phyloP scores from a whole-genome alignment of 2,329 filamentous ascomycete species.

The Xylaria sp. region DNA sequence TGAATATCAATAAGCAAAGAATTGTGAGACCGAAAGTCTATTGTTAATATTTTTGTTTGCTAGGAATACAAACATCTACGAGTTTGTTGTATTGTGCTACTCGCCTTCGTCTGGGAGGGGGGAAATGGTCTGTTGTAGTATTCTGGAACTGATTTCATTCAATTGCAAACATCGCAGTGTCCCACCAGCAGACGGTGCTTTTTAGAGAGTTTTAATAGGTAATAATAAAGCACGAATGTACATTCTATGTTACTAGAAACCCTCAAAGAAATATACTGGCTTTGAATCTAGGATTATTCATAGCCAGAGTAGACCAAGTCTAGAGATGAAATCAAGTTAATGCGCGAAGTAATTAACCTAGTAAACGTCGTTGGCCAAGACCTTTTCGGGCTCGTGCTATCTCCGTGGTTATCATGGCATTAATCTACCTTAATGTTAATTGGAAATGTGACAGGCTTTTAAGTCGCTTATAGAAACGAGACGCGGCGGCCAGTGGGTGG shows the following conservation, averaged over 20 bases:
- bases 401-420: not conserved
- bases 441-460: not conserved
- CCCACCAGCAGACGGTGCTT: not conserved
- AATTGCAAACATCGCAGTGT: not conserved
- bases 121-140: not conserved
- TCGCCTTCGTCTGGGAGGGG: not conserved
- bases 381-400: no score
- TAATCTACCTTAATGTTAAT: not conserved
- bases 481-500: not conserved
- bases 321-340: no score
- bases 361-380: no score
- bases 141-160: not conserved
- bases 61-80: not conserved
- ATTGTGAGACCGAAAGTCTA: not conserved
- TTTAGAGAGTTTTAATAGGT: not conserved
- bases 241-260: not conserved
- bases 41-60: not conserved
- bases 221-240: not conserved
- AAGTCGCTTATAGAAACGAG: not conserved
- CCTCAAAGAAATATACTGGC: not conserved
- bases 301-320: no score
- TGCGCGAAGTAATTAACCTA: no score
- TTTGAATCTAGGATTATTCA: no score
- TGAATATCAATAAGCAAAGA: not conserved
- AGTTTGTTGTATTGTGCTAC: not conserved